Conservation (phyloP, 768 basidiomycete species). For the Leccinellum rugosiceps region DNA sequence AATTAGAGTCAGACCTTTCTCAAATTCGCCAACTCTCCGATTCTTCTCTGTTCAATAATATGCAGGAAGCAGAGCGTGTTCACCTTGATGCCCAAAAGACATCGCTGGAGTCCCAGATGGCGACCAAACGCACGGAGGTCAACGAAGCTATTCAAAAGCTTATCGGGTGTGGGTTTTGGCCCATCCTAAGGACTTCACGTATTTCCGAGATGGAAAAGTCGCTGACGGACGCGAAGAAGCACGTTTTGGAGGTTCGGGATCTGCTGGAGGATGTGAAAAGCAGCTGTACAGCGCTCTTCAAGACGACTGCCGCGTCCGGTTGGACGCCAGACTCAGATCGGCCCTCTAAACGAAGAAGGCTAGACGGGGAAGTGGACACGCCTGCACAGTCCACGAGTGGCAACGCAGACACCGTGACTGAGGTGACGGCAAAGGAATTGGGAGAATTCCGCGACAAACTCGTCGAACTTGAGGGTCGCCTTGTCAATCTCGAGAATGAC, state of each 20-base stretch:
- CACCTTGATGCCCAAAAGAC: constrained; percentile 24
- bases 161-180: constrained; percentile 39
- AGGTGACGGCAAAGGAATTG: constrained; percentile 15
- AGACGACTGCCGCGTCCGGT: constrained; percentile 12
- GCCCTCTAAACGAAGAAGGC: constrained; percentile 28
- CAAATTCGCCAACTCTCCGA: constrained; percentile 23
- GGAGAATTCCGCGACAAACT: constrained; percentile 31
- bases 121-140: constrained; percentile 33
- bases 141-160: constrained; percentile 30
- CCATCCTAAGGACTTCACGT: constrained; percentile 28
- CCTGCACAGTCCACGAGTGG: background rate
- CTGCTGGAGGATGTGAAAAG: constrained; percentile 21
- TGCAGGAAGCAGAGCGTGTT: constrained; percentile 25
- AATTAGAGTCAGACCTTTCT: constrained; percentile 33
- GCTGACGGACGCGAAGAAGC: constrained; percentile 25
- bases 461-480: constrained; percentile 23
- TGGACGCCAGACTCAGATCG: constrained; percentile 18
- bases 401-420: background rate
- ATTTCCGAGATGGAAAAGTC: constrained; percentile 24
- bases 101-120: constrained; percentile 21
- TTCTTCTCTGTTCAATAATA: constrained; percentile 19
- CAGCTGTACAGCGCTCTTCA: constrained; percentile 22
- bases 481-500: constrained; percentile 36
- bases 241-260: constrained; percentile 30
- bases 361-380: constrained; percentile 9